phyloP scores from a whole-genome alignment of 208 protist genomes.

The Trypanosoma mega region DNA sequence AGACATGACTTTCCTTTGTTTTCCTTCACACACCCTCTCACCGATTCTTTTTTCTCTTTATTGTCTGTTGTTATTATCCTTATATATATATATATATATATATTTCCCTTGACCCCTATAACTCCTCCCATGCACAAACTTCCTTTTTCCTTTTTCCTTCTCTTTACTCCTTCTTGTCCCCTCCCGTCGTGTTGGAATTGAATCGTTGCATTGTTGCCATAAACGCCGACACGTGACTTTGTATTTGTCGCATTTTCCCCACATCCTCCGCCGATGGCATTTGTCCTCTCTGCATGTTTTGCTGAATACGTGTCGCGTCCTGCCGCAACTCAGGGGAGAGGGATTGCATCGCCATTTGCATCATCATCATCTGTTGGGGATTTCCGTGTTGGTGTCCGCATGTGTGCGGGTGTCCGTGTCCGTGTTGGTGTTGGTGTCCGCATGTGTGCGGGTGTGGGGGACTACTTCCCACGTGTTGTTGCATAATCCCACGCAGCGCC shows the following conservation, averaged over 20 bases:
- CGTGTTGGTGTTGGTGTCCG: conserved; percentile 16
- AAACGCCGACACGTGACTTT: conserved; percentile 74
- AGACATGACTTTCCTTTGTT: neutral
- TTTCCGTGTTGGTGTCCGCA: conserved; percentile 26
- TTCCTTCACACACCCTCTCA: neutral
- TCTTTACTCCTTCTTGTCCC: neutral
- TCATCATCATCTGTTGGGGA: conserved; percentile 43
- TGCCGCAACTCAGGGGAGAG: conserved; percentile 48
- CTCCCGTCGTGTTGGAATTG: too few relatives aligned
- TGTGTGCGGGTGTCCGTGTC: conserved; percentile 3
- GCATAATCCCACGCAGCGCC: conserved; percentile 23
- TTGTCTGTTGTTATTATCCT: neutral
- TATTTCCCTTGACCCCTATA: conserved; percentile 11
- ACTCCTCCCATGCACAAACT: too few relatives aligned
- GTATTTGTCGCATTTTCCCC: conserved; percentile 67
- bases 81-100: neutral
- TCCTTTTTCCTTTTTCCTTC: conserved; percentile 22
- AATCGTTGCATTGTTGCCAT: conserved; percentile 79
- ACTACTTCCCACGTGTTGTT: conserved; percentile 14
- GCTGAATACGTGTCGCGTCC: conserved; percentile 61
- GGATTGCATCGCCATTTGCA: conserved; percentile 75
- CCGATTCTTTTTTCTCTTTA: conserved; percentile 10
- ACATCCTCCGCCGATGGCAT: conserved; percentile 59
- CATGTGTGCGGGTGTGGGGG: conserved; percentile 2
- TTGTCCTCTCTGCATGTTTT: conserved; percentile 50